Base-by-base conservation (phyloP, 805 yeast genomes). In the Phaffomyces thermotolerans region DNA sequence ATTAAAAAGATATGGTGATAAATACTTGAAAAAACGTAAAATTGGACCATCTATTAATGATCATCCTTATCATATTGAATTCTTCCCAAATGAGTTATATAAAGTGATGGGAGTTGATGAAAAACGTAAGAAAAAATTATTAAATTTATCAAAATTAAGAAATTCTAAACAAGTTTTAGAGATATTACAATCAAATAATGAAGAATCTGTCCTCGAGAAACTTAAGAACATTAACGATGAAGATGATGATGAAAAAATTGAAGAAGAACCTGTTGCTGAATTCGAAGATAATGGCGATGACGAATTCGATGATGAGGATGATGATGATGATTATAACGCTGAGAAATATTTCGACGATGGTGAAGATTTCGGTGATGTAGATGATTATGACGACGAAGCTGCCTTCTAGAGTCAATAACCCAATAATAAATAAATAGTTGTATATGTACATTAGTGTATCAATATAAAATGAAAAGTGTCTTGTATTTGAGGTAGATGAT, bases 61-160 rank as follows among this genome's bases (percentile, higher is more conserved):
- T 42, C 89, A 84, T 64, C 95, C 95, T 2, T 86, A 81, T 59
- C 73, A 75, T 44, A 55, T 78, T 8, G 78, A 76, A 43, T 72
- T 85, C 50, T 84, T 88, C 57, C 96, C 97, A 1, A 72, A 69
- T 15, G 97, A 90, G 59, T 66, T 90, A 43, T 80, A 82, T 51
- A 64, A 72, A 17, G 84, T 81, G 8, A 81, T 87, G 80, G 86
- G 87, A 2, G 69, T 78, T 13, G 67, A 67, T 43, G 78, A 73
- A 52, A 71, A 69, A 50, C 75, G 75, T 58, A 77, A 69, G 54
- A 72, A 71, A 52, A 69, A 75, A 51, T 63, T 76, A 17, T 58
- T 69, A 53, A 65, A 73, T 63, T 53, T 72, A 53, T 58, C 68
- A 1, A 64, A 60, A 34, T 45, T 65, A 31, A 63, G 57, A 32